phyloP scores from a whole-genome alignment of 192 early-diverging fungal genomes.

The Backusella luteola region DNA sequence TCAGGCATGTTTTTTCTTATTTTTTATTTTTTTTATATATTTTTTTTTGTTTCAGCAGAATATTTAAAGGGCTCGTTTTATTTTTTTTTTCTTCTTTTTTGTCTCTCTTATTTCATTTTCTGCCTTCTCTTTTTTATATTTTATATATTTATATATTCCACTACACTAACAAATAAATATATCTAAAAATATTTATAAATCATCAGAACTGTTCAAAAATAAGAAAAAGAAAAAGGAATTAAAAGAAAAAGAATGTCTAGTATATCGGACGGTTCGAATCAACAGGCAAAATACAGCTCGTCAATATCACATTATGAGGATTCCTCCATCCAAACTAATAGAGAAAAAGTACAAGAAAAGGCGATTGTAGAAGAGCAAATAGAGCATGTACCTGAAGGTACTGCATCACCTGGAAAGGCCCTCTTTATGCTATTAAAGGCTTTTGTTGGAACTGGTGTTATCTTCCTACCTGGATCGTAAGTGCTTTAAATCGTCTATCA shows the following conservation, averaged over 20 bases:
- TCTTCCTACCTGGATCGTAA: conserved; percentile 54
- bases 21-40: not conserved
- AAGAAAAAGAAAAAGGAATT: not conserved
- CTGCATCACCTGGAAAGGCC: conserved; percentile 52
- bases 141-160: not conserved
- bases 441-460: conserved; percentile 63
- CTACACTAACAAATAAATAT: not conserved
- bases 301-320: conserved; percentile 7
- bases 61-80: not conserved
- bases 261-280: not conserved
- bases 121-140: not conserved
- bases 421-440: conserved; percentile 63
- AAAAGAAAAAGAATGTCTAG: not conserved
- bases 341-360: not conserved
- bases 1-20: too few relatives aligned
- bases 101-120: not conserved
- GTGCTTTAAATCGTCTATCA: not conserved
- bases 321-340: not conserved
- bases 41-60: not conserved
- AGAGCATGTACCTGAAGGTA: conserved; percentile 36
- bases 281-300: not conserved
- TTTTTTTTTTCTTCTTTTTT: not conserved
- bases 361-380: conserved; percentile 1
- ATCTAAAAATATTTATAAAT: not conserved
- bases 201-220: not conserved